Evolutionary conservation across 2,329 filamentous ascomycete species (phyloP), one percentile per base, ranked within the genome.

Genomic region (Pyrenochaeta sp.): DNA sequence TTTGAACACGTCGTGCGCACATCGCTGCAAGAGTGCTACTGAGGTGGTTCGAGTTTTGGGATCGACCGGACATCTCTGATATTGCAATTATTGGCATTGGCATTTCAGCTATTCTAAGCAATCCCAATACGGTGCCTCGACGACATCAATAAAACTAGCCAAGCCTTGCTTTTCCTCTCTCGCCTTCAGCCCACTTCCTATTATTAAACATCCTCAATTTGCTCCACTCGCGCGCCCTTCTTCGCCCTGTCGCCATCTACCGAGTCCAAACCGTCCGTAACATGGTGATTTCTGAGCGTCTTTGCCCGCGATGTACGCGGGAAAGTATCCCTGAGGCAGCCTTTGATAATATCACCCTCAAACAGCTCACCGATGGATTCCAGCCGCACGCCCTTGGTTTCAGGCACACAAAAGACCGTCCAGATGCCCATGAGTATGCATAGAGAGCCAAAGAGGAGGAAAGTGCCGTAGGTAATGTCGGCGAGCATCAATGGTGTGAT

Each of bases 341-440:
- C 79, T 37, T 68, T 72, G 59, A 81, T 69, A 46, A 81, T 80
- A 54, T 72, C 66, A 30, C 75, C 79, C 50, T 81, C 78, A 56
- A 81, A 81, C 32, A 81, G 69, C 48, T 78, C 48, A 50, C 78
- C 72, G 15, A 81, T 77, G 13, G 72, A 77, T 65, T 81, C 79
- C 19, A 81, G 68, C 2, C 77, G 78, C 32, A 81, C 78, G 3
- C 73, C 73, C 66, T 79, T 80, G 24, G 79, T 81, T 64, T 81
- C 79, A 0, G 79, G 79, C 2, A 81, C 74, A 53, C 73, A 80
- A 56, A 80, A 73, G 32, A 81, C 58, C 0, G 75, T 71, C 66
- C 78, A 81, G 24, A 81, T 42, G 24, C 78, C 73, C 79, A 81
- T 81, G 39, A 77, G 15, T 24, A 80, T 72, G 65, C 79, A 81